Evolutionary conservation across 2,329 filamentous ascomycete genomes (phyloP).

Genomic region (Uncinocarpus reesii): DNA sequence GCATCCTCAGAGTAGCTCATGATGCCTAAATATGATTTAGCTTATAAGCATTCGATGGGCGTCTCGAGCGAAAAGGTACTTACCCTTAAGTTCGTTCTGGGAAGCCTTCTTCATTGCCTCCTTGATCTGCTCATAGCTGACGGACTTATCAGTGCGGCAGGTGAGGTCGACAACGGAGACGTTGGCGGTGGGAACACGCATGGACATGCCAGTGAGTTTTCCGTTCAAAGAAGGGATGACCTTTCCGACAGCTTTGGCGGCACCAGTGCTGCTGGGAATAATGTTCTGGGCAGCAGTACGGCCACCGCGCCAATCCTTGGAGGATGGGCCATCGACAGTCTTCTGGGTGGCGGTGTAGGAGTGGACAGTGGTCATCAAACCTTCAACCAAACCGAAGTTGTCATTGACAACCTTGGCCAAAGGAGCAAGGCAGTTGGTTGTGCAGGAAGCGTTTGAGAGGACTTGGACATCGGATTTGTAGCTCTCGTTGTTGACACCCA

Average conservation of each 20-base stretch:
- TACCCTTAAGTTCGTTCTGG: constrained; percentile 75
- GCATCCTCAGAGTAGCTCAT: constrained; percentile 96
- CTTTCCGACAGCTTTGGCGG: constrained; percentile 99
- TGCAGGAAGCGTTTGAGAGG: constrained; percentile 99
- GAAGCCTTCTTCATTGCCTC: constrained; percentile 75
- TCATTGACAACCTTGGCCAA: constrained; percentile 99
- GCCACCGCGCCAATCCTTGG: constrained; percentile 99
- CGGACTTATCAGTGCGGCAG: constrained; percentile 82
- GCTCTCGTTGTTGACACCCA: constrained; percentile 92
- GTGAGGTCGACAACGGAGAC: constrained; percentile 99
- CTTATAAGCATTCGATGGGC: neutral
- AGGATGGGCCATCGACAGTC: constrained; percentile 94
- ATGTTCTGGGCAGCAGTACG: constrained; percentile 99
- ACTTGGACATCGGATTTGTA: constrained; percentile 87
- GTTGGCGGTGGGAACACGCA: constrained; percentile 98
- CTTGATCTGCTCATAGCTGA: constrained; percentile 74
- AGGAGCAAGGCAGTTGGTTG: constrained; percentile 99
- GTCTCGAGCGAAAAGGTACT: constrained; percentile 27
- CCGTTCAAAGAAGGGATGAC: constrained; percentile 96
- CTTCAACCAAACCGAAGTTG: constrained; percentile 95
- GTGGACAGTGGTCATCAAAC: constrained; percentile 99
- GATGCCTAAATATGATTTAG: constrained; percentile 50
- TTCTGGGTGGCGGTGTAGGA: constrained; percentile 99
- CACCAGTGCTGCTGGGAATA: constrained; percentile 97
- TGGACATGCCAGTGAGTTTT: constrained; percentile 99